phyloP scores from a whole-genome alignment of 2,329 filamentous ascomycete species.

The Blastomyces gilchristii region DNA sequence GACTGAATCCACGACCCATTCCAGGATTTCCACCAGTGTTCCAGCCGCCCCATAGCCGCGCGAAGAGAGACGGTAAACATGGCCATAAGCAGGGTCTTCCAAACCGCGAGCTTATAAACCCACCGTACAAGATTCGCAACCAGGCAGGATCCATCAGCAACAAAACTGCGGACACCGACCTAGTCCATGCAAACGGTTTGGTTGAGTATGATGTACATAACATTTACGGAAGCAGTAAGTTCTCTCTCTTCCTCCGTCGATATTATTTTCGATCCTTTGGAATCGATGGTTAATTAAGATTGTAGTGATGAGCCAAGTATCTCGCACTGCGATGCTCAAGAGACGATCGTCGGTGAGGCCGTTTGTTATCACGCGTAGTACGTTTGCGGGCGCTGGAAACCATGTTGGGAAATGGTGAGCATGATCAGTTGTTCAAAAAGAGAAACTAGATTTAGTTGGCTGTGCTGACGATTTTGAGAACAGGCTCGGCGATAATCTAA shows the following conservation, averaged over 20 bases:
- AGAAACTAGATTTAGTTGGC: background rate
- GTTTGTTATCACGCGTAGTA: constrained; percentile 58
- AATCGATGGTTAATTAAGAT: constrained; percentile 8
- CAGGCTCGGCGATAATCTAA: constrained; percentile 51
- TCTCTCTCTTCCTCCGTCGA: background rate
- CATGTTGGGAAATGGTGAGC: constrained; percentile 41
- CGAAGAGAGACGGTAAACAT: background rate
- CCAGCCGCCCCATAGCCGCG: constrained; percentile 39
- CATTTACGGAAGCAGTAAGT: constrained; percentile 50
- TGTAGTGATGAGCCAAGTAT: constrained; percentile 53
- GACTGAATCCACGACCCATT: constrained; percentile 49
- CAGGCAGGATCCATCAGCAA: constrained; percentile 39
- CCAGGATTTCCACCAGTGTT: constrained; percentile 55
- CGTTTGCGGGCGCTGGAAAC: constrained; percentile 56
- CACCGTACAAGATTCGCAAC: constrained; percentile 52
- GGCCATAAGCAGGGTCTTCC: constrained; percentile 44
- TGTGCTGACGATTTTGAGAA: background rate
- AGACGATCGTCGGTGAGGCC: constrained; percentile 52
- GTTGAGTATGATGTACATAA: constrained; percentile 61
- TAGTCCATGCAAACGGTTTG: constrained; percentile 53
- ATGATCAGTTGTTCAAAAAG: background rate
- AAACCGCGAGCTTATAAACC: constrained; percentile 49
- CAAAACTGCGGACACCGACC: constrained; percentile 50
- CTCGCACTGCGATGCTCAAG: constrained; percentile 50
- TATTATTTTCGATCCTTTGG: background rate